These are phyloP conservation scores for Myxozyma kluyveri DNA, from an alignment of 805 yeast genomes.

Conservation along the genomic window DNA sequence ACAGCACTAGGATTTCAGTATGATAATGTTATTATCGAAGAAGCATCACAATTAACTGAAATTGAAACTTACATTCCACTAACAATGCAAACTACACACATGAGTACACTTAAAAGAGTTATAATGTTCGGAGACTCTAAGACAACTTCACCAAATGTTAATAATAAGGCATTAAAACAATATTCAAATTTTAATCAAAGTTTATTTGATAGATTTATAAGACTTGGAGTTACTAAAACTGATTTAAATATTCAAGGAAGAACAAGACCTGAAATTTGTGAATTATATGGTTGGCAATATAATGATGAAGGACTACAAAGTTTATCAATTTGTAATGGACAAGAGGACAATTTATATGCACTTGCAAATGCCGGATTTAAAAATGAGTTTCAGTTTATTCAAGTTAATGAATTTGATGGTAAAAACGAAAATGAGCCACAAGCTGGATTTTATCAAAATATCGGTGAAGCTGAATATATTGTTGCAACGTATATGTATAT, in stretches of 20 bases:
- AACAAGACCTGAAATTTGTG: slow-evolving; percentile 33
- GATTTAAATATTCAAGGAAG: slow-evolving; percentile 33
- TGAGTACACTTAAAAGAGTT: slow-evolving; percentile 33
- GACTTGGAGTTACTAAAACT: slow-evolving; percentile 29
- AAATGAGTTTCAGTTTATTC: slow-evolving; percentile 37
- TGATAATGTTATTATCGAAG: slow-evolving; percentile 39
- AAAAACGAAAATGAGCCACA: slow-evolving; percentile 37
- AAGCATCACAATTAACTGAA: slow-evolving; percentile 39
- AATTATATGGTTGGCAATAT: slow-evolving; percentile 33
- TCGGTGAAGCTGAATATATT: slow-evolving; percentile 51
- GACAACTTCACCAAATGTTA: slow-evolving; percentile 33
- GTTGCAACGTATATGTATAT: slow-evolving; percentile 49
- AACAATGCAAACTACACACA: slow-evolving; percentile 21
- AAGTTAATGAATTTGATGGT: slow-evolving; percentile 37
- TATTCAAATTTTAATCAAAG: slow-evolving; percentile 31
- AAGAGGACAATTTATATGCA: slow-evolving; percentile 9
- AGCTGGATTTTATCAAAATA: slow-evolving; percentile 39
- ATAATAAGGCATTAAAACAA: slow-evolving; percentile 19
- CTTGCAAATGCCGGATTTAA: slow-evolving; percentile 43
- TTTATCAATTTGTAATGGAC: slow-evolving; percentile 12
- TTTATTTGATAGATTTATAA: slow-evolving; percentile 34
- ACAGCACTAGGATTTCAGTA: slow-evolving; percentile 30
- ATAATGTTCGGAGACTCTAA: slow-evolving; percentile 41
- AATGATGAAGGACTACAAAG: slow-evolving; percentile 1
- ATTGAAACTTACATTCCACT: slow-evolving; percentile 39